Evolutionary conservation across 305 asterid species (phyloP).

Genomic region (Solanum hybrid): DNA sequence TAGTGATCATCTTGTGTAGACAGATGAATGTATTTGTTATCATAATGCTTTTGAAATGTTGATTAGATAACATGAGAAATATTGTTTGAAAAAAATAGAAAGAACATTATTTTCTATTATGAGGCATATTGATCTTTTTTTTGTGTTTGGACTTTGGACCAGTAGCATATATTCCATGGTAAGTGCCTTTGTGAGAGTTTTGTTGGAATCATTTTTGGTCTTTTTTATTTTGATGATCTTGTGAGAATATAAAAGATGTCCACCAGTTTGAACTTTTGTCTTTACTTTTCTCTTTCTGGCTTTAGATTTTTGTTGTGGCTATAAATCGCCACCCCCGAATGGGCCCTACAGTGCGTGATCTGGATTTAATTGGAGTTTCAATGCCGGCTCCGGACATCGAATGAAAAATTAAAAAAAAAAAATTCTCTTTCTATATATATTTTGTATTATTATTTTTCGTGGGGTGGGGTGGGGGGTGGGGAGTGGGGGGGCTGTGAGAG

Average conservation of each 20-base stretch:
- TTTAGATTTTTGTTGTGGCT: neutral
- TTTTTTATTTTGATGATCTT: neutral
- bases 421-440: no score
- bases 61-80: neutral
- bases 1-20: neutral
- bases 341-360: rapidly evolving
- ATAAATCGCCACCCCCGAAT: neutral
- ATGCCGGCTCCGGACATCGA: rapidly evolving
- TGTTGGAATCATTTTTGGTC: neutral
- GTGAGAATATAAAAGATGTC: neutral
- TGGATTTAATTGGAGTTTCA: rapidly evolving
- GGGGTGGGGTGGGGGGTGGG: no score
- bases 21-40: neutral
- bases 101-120: neutral
- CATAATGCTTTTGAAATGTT: neutral
- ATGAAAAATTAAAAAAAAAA: no score
- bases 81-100: neutral
- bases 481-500: no score
- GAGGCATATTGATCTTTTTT: neutral
- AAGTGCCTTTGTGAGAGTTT: neutral
- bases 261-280: neutral
- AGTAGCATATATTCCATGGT: neutral
- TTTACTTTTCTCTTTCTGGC: neutral
- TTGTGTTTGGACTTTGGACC: neutral
- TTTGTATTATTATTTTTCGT: no score